Conservation (phyloP, 805 yeast genomes). For the Pichia rugopelliculosa region DNA sequence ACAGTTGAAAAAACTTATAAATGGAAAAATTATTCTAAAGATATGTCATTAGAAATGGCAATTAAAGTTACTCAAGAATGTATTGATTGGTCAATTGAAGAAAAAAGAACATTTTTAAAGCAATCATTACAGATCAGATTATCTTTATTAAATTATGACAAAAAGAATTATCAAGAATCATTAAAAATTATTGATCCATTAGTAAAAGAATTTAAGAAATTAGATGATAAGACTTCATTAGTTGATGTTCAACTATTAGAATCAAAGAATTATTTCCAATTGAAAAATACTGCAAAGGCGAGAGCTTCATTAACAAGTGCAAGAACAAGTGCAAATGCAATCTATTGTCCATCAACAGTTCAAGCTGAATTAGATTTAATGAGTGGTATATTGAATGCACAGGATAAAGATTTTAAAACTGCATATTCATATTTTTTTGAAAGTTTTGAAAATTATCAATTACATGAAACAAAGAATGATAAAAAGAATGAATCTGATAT, state of each 20-base stretch:
- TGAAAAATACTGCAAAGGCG: conserved; percentile 85
- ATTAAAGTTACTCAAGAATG: conserved; percentile 68
- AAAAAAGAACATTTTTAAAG: conserved; percentile 80
- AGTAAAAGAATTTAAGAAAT: conserved; percentile 78
- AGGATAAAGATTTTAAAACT: conserved; percentile 93
- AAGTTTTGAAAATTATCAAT: conserved; percentile 82
- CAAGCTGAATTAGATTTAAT: conserved; percentile 94
- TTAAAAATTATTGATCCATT: conserved; percentile 63
- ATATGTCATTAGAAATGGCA: conserved; percentile 56
- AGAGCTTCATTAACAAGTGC: conserved; percentile 92
- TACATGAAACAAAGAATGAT: conserved; percentile 25
- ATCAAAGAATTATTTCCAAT: conserved; percentile 80
- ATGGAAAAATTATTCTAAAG: conserved; percentile 1
- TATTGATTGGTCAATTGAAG: conserved; percentile 79
- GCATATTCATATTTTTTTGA: conserved; percentile 94
- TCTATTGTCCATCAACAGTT: conserved; percentile 86
- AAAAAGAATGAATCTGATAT: conserved; percentile 1
- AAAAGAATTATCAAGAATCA: conserved; percentile 58
- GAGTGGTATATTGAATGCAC: conserved; percentile 93
- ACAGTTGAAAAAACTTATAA: conserved; percentile 54
- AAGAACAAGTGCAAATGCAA: conserved; percentile 94
- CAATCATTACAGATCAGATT: conserved; percentile 83
- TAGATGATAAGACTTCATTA: conserved; percentile 91
- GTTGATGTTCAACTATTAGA: conserved; percentile 94
- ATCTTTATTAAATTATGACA: conserved; percentile 65